Evolutionary conservation across 1,284 basidiomycete genomes (phyloP).

Genomic region (Sphaerobolus stellatus): DNA sequence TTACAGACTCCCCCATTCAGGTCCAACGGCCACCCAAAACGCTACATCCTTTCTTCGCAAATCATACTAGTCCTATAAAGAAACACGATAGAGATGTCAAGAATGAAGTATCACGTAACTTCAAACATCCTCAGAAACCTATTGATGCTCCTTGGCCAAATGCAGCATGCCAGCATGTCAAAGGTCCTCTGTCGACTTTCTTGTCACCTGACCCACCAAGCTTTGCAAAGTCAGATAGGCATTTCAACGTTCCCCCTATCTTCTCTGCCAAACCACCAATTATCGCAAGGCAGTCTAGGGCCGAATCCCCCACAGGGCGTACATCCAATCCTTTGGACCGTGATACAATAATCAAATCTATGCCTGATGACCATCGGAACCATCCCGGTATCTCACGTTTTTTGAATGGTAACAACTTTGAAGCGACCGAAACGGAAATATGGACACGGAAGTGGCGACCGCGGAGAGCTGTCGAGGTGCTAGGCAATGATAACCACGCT

Average conservation of each 20-base stretch:
- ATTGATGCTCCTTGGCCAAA: constrained; percentile 49
- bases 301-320: too few relatives aligned
- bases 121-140: constrained; percentile 13
- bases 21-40: constrained; percentile 24
- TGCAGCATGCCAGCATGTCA: constrained; percentile 58
- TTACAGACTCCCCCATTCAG: constrained; percentile 44
- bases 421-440: constrained; percentile 38
- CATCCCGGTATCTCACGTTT: constrained; percentile 55
- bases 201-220: constrained; percentile 19
- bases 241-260: neutral
- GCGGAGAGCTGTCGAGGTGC: constrained; percentile 65
- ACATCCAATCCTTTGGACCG: too few relatives aligned
- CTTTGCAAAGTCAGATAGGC: neutral
- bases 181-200: constrained; percentile 46
- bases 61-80: too few relatives aligned
- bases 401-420: constrained; percentile 25
- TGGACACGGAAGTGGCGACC: constrained; percentile 85
- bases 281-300: too few relatives aligned
- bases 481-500: constrained; percentile 79
- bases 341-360: constrained; percentile 21
- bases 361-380: constrained; percentile 22
- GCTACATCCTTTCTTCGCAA: constrained; percentile 33
- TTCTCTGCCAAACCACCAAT: too few relatives aligned
- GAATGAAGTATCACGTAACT: neutral
- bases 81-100: neutral